Evolutionary conservation across 2,329 filamentous ascomycete species (phyloP).

Genomic region (Bertia moriformis): DNA sequence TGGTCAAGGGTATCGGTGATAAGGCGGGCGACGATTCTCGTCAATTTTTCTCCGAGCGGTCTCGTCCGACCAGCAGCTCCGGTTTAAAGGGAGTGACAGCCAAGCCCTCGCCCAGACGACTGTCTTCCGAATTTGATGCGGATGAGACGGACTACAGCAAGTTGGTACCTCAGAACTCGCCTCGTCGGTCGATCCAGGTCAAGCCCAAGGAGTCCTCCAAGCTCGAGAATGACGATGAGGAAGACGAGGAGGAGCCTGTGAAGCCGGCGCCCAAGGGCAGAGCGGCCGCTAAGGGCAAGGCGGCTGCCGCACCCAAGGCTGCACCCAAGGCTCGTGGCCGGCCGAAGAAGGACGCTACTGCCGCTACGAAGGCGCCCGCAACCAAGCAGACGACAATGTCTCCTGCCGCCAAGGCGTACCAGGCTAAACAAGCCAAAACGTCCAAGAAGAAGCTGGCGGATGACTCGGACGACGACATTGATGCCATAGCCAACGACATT

Average conservation of each 20-base stretch:
- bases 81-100: background rate
- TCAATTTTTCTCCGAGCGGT: constrained; percentile 37
- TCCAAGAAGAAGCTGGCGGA: constrained; percentile 23
- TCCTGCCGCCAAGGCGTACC: constrained; percentile 55
- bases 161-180: background rate
- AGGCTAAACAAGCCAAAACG: constrained; percentile 25
- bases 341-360: constrained; percentile 15
- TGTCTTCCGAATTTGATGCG: background rate
- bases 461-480: constrained; percentile 21
- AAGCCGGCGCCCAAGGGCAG: constrained; percentile 2
- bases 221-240: constrained; percentile 4
- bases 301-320: constrained; percentile 25
- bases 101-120: background rate
- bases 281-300: constrained; percentile 13
- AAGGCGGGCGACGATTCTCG: constrained; percentile 22
- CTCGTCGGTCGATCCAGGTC: background rate
- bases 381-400: constrained; percentile 27
- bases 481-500: constrained; percentile 6
- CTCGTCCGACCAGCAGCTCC: constrained; percentile 31
- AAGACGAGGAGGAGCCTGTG: constrained; percentile 1
- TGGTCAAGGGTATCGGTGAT: constrained; percentile 48
- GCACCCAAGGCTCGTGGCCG: constrained; percentile 17
- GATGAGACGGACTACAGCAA: constrained; percentile 1
- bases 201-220: constrained; percentile 14
- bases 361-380: constrained; percentile 8